Percentiles rank a stretch among this genome's conserved stretches.
Evolutionary conservation across 2,329 filamentous ascomycete genomes (phyloP).

Genomic region (Chrysoporthe puriensis): DNA sequence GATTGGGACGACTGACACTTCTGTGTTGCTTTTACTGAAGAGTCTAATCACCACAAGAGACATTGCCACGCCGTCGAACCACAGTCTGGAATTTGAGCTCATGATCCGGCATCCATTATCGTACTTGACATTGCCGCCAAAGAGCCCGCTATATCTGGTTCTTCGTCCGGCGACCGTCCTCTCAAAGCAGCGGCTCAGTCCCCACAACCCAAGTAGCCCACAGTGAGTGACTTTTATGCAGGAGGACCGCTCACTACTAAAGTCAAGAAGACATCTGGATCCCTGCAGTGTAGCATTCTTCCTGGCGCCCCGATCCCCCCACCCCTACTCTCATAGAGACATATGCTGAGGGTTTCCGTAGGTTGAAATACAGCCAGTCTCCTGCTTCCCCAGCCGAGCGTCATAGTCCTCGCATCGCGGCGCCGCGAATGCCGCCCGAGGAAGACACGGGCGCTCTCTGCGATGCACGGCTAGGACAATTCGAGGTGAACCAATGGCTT

Average conservation of each 20-base stretch:
- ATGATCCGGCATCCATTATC: conserved; percentile 25
- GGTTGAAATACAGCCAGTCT: not conserved
- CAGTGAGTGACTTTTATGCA: not conserved
- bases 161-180: not conserved
- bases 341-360: not conserved
- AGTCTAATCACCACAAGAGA: not conserved
- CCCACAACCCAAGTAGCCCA: not conserved
- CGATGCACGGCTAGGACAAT: conserved; percentile 22
- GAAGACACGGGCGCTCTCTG: conserved; percentile 6
- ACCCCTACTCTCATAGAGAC: not conserved
- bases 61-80: conserved; percentile 14
- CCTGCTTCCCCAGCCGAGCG: not conserved
- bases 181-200: not conserved
- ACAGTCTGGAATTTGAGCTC: conserved; percentile 28
- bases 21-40: not conserved
- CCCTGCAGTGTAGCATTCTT: not conserved
- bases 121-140: conserved; percentile 12
- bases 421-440: not conserved
- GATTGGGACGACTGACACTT: not conserved
- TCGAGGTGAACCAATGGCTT: conserved; percentile 27
- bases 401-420: not conserved
- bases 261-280: not conserved
- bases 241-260: not conserved
- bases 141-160: not conserved
- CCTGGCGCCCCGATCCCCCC: not conserved